phyloP scores from a whole-genome alignment of 73 alveolate genomes.

The Effrenium voratum region DNA sequence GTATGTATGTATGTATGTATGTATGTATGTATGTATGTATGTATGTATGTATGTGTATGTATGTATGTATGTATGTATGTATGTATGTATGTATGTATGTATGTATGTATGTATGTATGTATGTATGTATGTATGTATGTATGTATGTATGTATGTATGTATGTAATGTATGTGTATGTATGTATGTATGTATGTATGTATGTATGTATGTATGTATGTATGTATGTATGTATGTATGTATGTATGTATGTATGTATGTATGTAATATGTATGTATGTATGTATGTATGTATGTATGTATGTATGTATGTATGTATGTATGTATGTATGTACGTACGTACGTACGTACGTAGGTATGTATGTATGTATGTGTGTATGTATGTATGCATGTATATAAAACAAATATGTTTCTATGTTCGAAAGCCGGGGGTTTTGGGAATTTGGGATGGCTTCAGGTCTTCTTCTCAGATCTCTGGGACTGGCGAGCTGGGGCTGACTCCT shows the following conservation, averaged over 20 bases:
- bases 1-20: no score
- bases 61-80: no score
- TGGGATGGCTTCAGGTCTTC: conserved; percentile 63
- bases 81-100: no score
- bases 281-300: neutral
- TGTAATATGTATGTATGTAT: neutral
- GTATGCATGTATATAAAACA: neutral
- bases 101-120: no score
- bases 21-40: neutral
- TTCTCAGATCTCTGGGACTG: conserved; percentile 79
- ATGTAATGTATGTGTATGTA: no score
- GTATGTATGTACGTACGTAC: neutral
- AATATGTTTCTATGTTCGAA: neutral
- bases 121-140: no score
- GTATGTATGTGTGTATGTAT: neutral
- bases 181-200: no score
- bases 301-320: neutral
- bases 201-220: no score
- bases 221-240: no score
- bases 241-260: no score
- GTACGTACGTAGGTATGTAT: neutral
- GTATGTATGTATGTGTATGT: neutral
- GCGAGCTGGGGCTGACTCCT: conserved; percentile 64
- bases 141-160: no score
- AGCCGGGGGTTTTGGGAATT: conserved; percentile 50